Percentiles rank a stretch among this genome's conserved stretches.
Evolutionary conservation across 2,329 filamentous ascomycete species (phyloP).

Genomic region (Exophiala viscosa): DNA sequence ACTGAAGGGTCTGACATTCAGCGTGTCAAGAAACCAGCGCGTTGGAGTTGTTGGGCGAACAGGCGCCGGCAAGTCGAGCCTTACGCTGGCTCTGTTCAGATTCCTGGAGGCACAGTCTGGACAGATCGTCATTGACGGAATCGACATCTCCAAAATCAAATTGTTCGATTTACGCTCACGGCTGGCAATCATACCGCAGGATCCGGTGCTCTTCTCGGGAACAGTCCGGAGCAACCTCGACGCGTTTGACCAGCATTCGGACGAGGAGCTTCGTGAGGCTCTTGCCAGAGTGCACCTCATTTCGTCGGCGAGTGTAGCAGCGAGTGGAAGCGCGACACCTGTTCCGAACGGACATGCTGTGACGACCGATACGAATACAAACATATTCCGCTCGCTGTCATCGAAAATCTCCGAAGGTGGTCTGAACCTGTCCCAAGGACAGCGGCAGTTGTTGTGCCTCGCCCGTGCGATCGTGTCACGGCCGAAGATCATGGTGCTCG

Average conservation of each 20-base stretch:
- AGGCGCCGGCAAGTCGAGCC: slow-evolving; percentile 71
- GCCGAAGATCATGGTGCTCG: slow-evolving; percentile 73
- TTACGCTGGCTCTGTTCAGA: slow-evolving; percentile 72
- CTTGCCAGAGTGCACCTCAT: slow-evolving; percentile 68
- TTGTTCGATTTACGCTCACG: slow-evolving; percentile 68
- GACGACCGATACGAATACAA: slow-evolving; percentile 51
- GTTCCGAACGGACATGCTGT: slow-evolving; percentile 23
- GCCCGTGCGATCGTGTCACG: slow-evolving; percentile 68
- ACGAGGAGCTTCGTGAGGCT: slow-evolving; percentile 65
- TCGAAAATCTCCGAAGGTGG: slow-evolving; percentile 68
- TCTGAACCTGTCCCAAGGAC: slow-evolving; percentile 70
- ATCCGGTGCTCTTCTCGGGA: slow-evolving; percentile 77
- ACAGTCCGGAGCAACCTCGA: slow-evolving; percentile 74
- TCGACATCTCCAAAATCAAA: slow-evolving; percentile 69
- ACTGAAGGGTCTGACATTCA: slow-evolving; percentile 65
- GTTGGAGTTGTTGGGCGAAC: slow-evolving; percentile 76
- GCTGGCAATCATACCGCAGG: slow-evolving; percentile 77
- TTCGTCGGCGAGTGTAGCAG: slow-evolving; percentile 35
- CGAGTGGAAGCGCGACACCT: slow-evolving; percentile 24
- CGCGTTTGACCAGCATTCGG: slow-evolving; percentile 67
- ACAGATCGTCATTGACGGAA: slow-evolving; percentile 65
- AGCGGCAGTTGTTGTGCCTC: slow-evolving; percentile 71
- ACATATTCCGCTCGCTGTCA: slow-evolving; percentile 61
- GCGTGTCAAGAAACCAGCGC: slow-evolving; percentile 63
- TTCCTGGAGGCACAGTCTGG: slow-evolving; percentile 68